Conservation (phyloP, 768 basidiomycete species). For the Trametes elegans region DNA sequence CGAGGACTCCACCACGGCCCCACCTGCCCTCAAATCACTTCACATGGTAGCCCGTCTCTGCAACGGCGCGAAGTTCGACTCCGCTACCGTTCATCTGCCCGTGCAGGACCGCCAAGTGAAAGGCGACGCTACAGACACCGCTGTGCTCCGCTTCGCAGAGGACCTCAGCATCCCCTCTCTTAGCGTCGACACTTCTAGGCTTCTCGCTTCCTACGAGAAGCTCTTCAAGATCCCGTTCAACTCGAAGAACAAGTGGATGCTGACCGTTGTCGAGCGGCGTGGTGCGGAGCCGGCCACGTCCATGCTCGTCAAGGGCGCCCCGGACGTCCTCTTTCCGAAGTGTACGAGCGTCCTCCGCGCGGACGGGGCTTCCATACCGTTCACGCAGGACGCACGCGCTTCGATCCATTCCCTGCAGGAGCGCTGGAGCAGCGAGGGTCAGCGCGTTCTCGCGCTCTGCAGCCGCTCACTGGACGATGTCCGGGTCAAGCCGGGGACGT, state of each 20-base stretch:
- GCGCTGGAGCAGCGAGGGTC: constrained; percentile 50
- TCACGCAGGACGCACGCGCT: constrained; percentile 31
- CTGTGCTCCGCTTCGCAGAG: constrained; percentile 51
- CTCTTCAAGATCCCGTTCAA: constrained; percentile 34
- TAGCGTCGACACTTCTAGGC: background rate
- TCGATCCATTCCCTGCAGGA: constrained; percentile 40
- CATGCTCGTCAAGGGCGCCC: constrained; percentile 58
- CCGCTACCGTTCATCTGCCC: constrained; percentile 25
- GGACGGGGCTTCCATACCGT: constrained; percentile 32
- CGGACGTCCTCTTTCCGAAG: constrained; percentile 47
- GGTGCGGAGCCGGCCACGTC: constrained; percentile 29
- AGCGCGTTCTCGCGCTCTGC: constrained; percentile 62
- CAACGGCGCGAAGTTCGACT: constrained; percentile 54
- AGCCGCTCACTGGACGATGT: constrained; percentile 39
- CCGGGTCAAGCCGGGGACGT: constrained; percentile 28
- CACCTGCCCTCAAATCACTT: constrained; percentile 29
- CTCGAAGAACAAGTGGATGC: constrained; percentile 57
- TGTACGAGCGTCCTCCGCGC: constrained; percentile 37
- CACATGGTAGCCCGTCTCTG: constrained; percentile 51
- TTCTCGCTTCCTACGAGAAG: constrained; percentile 19
- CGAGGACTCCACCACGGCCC: constrained; percentile 8
- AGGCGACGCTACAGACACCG: constrained; percentile 60
- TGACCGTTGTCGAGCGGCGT: constrained; percentile 37
- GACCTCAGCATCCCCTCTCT: constrained; percentile 16
- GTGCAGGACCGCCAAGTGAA: constrained; percentile 35